Evolutionary conservation across 2,329 filamentous ascomycete species (phyloP).

Genomic region (Exophiala sideris): DNA sequence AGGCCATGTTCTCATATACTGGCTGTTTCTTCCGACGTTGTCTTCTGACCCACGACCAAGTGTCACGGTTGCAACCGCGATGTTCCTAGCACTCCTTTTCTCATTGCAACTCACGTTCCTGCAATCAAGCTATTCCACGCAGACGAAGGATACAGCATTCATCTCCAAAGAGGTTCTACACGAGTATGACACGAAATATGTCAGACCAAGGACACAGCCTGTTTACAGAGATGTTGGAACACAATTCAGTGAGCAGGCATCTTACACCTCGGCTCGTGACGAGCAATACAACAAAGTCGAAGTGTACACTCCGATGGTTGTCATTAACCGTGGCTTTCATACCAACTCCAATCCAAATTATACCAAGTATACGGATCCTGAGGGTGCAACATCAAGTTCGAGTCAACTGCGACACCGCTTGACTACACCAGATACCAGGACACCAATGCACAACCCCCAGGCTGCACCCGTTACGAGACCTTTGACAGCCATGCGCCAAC

Average conservation of each 20-base stretch:
- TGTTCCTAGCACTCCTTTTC: conserved; percentile 71
- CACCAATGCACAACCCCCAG: conserved; percentile 47
- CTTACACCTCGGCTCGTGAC: conserved; percentile 38
- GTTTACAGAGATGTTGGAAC: conserved; percentile 74
- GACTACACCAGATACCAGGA: conserved; percentile 43
- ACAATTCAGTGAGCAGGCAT: conserved; percentile 59
- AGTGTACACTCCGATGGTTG: conserved; percentile 58
- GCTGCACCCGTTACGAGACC: conserved; percentile 44
- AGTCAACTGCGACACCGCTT: conserved; percentile 40
- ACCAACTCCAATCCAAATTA: conserved; percentile 84
- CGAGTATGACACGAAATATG: conserved; percentile 95
- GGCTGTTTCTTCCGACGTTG: conserved; percentile 76
- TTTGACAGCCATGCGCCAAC: conserved; percentile 50
- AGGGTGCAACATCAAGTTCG: conserved; percentile 45
- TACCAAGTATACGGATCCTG: conserved; percentile 65
- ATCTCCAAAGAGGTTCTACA: conserved; percentile 90
- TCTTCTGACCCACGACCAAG: conserved; percentile 76
- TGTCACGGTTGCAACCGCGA: conserved; percentile 76
- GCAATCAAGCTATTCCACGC: conserved; percentile 71
- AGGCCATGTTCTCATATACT: conserved; percentile 86
- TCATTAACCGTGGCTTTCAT: conserved; percentile 72
- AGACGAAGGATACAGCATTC: conserved; percentile 77
- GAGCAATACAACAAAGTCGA: conserved; percentile 55
- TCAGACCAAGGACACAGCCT: conserved; percentile 83
- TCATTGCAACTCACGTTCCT: conserved; percentile 74